These are phyloP conservation scores for Cladosporium sp. DNA, from an alignment of 2,329 filamentous ascomycete species.

Conservation along the genomic window DNA sequence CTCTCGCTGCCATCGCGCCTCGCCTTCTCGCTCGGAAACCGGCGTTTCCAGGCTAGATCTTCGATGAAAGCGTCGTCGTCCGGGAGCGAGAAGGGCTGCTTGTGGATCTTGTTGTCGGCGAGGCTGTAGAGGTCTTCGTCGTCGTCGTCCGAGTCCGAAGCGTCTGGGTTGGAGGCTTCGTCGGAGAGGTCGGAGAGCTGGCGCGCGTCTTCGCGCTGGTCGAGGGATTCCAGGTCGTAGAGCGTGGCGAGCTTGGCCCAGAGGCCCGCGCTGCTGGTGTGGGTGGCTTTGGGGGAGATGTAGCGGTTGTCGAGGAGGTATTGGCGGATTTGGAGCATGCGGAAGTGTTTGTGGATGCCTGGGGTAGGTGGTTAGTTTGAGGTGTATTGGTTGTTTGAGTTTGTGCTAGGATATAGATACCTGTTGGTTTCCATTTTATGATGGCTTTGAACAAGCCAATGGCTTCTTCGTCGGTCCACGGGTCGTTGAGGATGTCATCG, in stretches of 20 bases:
- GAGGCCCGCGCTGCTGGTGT: constrained; percentile 87
- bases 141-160: constrained; percentile 39
- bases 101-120: constrained; percentile 40
- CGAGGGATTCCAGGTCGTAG: constrained; percentile 83
- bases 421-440: constrained; percentile 94
- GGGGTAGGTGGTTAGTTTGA: constrained; percentile 6
- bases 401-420: neutral
- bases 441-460: constrained; percentile 90
- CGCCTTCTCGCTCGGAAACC: constrained; percentile 31
- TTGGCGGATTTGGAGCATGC: constrained; percentile 73
- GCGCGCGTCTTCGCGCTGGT: constrained; percentile 73
- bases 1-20: constrained; percentile 30
- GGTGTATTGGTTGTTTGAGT: constrained; percentile 45
- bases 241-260: constrained; percentile 83
- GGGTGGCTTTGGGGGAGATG: constrained; percentile 46
- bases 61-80: constrained; percentile 37
- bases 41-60: constrained; percentile 47
- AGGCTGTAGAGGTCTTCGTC: constrained; percentile 42
- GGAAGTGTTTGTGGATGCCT: constrained; percentile 91
- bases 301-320: constrained; percentile 38
- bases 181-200: constrained; percentile 49
- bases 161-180: constrained; percentile 18
- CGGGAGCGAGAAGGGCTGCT: constrained; percentile 47
- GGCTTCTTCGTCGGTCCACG: constrained; percentile 95
- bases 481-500: constrained; percentile 61